Base-by-base conservation (phyloP, 2,329 filamentous ascomycete genomes). In the Diplodia seriata region DNA sequence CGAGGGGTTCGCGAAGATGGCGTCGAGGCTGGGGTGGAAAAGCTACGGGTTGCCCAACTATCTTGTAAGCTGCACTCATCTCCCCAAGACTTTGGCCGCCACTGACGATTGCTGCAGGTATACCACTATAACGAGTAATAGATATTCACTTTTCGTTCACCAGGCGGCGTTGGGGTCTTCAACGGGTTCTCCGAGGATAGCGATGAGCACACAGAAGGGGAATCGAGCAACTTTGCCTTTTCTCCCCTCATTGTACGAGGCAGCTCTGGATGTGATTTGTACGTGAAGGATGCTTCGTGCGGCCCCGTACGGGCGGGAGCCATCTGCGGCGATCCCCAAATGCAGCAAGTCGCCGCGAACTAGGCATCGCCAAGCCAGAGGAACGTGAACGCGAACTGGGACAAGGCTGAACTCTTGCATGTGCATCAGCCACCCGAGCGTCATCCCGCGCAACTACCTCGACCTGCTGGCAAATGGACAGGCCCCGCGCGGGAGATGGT, bases 1-100 rank as follows among this genome's bases (percentile, higher is more conserved):
- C 0, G 95, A 99, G 76, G 95, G 95, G 0, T 99, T 99, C 76
- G 94, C 95, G 20, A 97, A 94, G 82, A 99, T 99, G 95, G 94
- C 94, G 14, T 90, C 88, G 78, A 85, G 95, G 71, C 80, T 99
- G 75, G 93, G 93, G 59, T 97, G 93, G 89, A 85, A 90, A 70
- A 87, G 91, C 68, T 93, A 86, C 73, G 95, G 95, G n/a, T 82
- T 98, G 75, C 95, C 95, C 51, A 97, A 98, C 82, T 99, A 99
- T 82, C 94, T 94, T 85, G 95, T 97, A 81, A 77, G 87, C 81
- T 29, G 31, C 29, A 29, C 23, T 9, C 18, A 3, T 23, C 5
- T n/a, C 18, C 51, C n/a, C 31, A 56, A 54, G 36, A 15, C 63
- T 70, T 61, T 71, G 7, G 43, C 11, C 54, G 3, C 11, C 38